Evolutionary conservation across 805 yeast species (phyloP).

Genomic region (Ogataea polymorpha): DNA sequence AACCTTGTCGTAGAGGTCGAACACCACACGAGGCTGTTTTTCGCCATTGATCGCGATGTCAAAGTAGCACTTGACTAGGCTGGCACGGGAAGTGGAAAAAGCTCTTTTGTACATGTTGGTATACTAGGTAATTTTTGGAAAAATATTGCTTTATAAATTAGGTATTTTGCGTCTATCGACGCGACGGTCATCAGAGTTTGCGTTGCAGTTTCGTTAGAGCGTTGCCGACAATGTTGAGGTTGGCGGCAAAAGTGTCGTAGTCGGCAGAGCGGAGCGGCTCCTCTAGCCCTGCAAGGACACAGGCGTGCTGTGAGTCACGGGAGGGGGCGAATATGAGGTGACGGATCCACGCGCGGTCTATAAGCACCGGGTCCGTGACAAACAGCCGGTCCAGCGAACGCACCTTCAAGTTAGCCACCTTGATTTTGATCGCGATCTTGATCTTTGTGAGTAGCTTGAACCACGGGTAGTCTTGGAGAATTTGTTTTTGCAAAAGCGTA

Average conservation of each 20-base stretch:
- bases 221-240: conserved; percentile 3
- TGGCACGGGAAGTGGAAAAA: conserved; percentile 46
- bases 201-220: conserved; percentile 12
- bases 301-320: conserved; percentile 47
- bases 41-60: conserved; percentile 56
- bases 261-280: conserved; percentile 45
- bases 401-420: conserved; percentile 50
- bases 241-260: conserved; percentile 4
- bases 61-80: conserved; percentile 51
- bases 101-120: conserved; percentile 36
- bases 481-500: conserved; percentile 43
- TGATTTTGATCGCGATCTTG: conserved; percentile 53
- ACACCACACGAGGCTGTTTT: conserved; percentile 57
- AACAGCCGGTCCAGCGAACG: conserved; percentile 56
- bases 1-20: conserved; percentile 84
- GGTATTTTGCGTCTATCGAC: conserved; percentile 7
- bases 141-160: background rate
- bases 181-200: conserved; percentile 12
- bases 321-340: conserved; percentile 63
- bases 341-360: conserved; percentile 56
- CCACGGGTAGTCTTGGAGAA: conserved; percentile 75
- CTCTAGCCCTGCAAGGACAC: conserved; percentile 54
- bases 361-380: conserved; percentile 43
- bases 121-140: background rate
- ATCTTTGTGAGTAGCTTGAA: conserved; percentile 60